A percentile compares a stretch with the other conserved stretches of the same genome.
These are phyloP conservation scores for Leptomonas seymouri DNA, from an alignment of 208 protist species.

Conservation along the genomic window DNA sequence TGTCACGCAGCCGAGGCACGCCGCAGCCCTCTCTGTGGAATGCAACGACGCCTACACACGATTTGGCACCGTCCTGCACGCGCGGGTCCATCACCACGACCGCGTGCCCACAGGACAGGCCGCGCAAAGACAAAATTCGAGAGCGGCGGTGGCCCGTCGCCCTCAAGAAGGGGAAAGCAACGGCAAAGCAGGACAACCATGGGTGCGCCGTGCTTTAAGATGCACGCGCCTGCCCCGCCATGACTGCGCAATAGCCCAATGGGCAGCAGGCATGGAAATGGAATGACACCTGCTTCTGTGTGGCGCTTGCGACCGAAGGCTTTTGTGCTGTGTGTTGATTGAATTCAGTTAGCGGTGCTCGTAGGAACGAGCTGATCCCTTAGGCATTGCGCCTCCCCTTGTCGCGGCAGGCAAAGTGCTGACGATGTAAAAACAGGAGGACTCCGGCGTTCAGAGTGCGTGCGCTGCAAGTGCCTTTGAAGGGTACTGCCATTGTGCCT, in stretches of 20 bases:
- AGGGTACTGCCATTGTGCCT: too few relatives aligned
- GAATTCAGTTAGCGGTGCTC: too few relatives aligned
- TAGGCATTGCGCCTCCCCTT: too few relatives aligned
- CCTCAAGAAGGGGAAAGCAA: neutral
- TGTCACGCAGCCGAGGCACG: conserved; percentile 9
- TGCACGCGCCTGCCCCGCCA: neutral
- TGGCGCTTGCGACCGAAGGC: too few relatives aligned
- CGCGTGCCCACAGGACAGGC: neutral
- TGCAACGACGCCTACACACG: neutral
- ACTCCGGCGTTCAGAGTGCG: too few relatives aligned
- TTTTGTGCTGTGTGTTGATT: too few relatives aligned
- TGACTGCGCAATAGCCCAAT: neutral
- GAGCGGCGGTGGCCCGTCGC: conserved; percentile 3
- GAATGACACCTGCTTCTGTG: too few relatives aligned
- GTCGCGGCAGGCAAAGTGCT: too few relatives aligned
- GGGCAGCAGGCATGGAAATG: too few relatives aligned
- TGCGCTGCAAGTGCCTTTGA: too few relatives aligned
- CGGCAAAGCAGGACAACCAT: neutral
- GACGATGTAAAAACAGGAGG: too few relatives aligned
- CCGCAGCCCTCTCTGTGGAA: conserved; percentile 16
- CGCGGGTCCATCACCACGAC: neutral
- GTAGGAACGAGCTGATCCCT: too few relatives aligned
- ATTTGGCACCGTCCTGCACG: neutral
- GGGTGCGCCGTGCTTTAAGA: conserved; percentile 5
- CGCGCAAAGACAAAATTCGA: neutral